Base-by-base conservation (phyloP, 495 filamentous ascomycete species). In the Hypoxylon perforatum region DNA sequence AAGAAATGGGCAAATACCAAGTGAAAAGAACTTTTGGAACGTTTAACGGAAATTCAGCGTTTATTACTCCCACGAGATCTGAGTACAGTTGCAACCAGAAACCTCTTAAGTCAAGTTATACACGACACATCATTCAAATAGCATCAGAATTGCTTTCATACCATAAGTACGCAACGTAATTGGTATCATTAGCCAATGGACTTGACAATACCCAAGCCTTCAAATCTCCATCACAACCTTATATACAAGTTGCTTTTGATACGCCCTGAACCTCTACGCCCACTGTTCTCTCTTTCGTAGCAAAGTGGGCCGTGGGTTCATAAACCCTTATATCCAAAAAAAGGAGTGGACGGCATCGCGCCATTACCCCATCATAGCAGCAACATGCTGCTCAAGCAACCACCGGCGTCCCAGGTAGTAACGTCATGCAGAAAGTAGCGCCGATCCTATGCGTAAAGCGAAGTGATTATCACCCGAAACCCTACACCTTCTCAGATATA, bases 301-400 rank as follows among this genome's bases (percentile, higher is more conserved):
- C 28, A n/a, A 42, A 15, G n/a, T 3, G 14, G 23, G 14, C 22
- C 12, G 25, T 39, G 15, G 36, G 23, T 28, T 28, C 48, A 18
- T 58, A 39, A 42, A 23, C 30, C 25, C 2, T n/a, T n/a, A 33
- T 54, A 19, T 54, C 47, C 58, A n/a, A 21, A 15, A 35, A 61
- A 70, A 62, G 67, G 61, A 70, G 52, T 36, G 67, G 67, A 70
- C 61, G 61, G 67, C 67, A 52, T 70, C 57, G 18, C 46, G 67
- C 67, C 67, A 70, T 70, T 65, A 70, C 61, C 56, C 58, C 65
- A 60, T 46, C 59, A 50, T n/a, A 30, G 9, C 17, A 42, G 22
- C 28, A 44, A n/a, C n/a, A n/a, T n/a, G n/a, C n/a, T 41, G 3
- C 56, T 25, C 33, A 9, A 60, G 14, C 17, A 56, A 22, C 44